Base-by-base conservation (phyloP, 2,329 filamentous ascomycete genomes). In the Thermoascus crustaceus region DNA sequence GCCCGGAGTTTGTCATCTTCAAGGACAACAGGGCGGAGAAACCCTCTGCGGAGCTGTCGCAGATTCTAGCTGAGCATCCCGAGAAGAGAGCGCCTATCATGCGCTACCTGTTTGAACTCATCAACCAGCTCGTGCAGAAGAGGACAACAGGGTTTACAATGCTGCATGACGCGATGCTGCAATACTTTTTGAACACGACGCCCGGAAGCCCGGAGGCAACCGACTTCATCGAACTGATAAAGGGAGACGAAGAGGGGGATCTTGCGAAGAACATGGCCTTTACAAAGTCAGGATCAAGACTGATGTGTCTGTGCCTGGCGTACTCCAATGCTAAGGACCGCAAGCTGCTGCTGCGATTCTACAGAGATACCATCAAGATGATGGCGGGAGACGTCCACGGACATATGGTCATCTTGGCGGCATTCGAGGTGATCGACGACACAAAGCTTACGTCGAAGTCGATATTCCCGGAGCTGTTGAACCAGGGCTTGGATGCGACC, bases 71-170 rank as follows among this genome's bases (percentile, higher is more conserved):
- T 41, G 71, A 76, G 34, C 76, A 81, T 33, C 86, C 89, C 1
- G 86, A 87, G 66, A 96, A 96, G 72, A 77, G 86, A 42, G 77
- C 75, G 9, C 78, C 85, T 1, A 88, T 95, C 46, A 84, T 96
- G 80, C 82, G 82, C 56, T 83, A 84, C 54, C 70, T 96, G 36
- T 74, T 81, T 45, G 82, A 85, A 47, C 76, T 94, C 65, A 91
- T 94, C 69, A 94, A 95, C 63, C 78, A 82, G 43, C 75, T 98
- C 26, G 75, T 96, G 31, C 88, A 98, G 64, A 98, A 98, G 75
- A 91, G 91, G 66, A 80, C 91, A 66, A 93, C 86, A 1, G 89
- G 86, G 7, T 96, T 98, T 64, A 96, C 89, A 2, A 93, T 98
- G 75, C 76, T 98, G 13, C 93, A 98, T 61, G 91, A 96, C 53